Percentiles rank a stretch among this genome's conserved stretches.
These are phyloP conservation scores for Candida dubliniensis DNA, from an alignment of 1,139 yeast genomes.

Conservation along the genomic window DNA sequence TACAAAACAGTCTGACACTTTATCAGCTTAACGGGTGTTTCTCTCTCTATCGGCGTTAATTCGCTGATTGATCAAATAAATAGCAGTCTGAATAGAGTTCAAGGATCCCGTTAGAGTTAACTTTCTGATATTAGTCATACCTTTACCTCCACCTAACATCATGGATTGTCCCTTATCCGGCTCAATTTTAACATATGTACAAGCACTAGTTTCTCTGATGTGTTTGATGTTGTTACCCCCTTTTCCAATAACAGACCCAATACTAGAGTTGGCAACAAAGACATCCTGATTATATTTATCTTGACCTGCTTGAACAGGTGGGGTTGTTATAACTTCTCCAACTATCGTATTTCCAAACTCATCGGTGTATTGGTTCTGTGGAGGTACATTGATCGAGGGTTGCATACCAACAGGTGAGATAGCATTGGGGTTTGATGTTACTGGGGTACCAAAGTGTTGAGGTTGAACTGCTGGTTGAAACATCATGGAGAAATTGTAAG, in stretches of 20 bases:
- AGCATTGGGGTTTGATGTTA: conserved; percentile 1
- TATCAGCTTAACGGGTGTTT: conserved; percentile 20
- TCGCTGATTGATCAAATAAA: conserved; percentile 73
- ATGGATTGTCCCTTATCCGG: conserved; percentile 49
- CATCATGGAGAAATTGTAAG: conserved; percentile 45
- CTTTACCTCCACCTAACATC: conserved; percentile 58
- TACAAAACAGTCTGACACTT: not conserved
- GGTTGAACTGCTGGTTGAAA: conserved; percentile 45
- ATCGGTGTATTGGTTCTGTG: conserved; percentile 42
- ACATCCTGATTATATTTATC: conserved; percentile 67
- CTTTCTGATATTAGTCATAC: conserved; percentile 57
- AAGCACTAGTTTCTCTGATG: conserved; percentile 73
- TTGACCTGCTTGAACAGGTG: conserved; percentile 40
- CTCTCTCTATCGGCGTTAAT: conserved; percentile 64
- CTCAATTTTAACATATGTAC: conserved; percentile 69
- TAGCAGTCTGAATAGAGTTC: conserved; percentile 73
- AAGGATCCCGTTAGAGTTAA: conserved; percentile 71
- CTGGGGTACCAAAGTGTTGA: conserved; percentile 21
- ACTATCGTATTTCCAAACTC: conserved; percentile 48
- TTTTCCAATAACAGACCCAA: conserved; percentile 85
- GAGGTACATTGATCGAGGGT: conserved; percentile 21
- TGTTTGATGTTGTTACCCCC: conserved; percentile 83
- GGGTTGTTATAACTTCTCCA: conserved; percentile 46
- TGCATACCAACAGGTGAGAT: conserved; percentile 4
- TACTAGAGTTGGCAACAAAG: conserved; percentile 72